Base-by-base conservation (phyloP, 2,329 filamentous ascomycete species). In the Coniosporium tulheliwenetii region DNA sequence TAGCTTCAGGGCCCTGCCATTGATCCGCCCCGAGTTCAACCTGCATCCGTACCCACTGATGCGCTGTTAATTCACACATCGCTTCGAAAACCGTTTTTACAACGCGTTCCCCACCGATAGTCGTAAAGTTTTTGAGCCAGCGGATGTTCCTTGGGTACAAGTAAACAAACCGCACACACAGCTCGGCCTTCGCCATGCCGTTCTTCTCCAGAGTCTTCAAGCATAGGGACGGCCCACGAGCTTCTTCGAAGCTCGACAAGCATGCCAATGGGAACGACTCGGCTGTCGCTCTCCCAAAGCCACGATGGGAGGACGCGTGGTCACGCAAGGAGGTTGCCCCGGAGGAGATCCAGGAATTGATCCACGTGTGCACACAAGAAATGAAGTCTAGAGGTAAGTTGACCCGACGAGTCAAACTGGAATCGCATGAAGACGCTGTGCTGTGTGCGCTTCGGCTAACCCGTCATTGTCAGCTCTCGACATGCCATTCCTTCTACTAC, bases 311-410 rank as follows among this genome's bases (percentile, higher is more conserved):
- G 45, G 83, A 95, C 59, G 82, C 85, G 47, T 98, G 86, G 76
- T 72, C 77, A 46, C 81, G 89, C 54, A 83, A 73, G 41, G 75
- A 79, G 37, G 79, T 98, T 48, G 80, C 85, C 40, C 82, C 87
- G 5, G 85, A 94, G 49, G 91, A 98, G 64, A 79, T 98, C 38
- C 80, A 87, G 53, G 86, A 94, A 56, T 66, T 98, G 46, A 69
- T 96, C 39, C 75, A 79, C 56, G 77, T 79, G 49, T 95, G 86
- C 65, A 93, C 87, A 9, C 72, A 79, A 42, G 91, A 98, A 65
- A 75, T 98, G 60, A 98, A 96, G 66, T 81, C 82, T 45, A 76
- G 87, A 83, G 89, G 89, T 94, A 77, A 52, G 75, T 31, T 29
- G 37, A 30, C 14, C 15, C 29, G 16, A 30, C 19, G 5, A 15